Evolutionary conservation across 768 basidiomycete genomes (phyloP).

Genomic region (Xerocomus brunneocitrinus): DNA sequence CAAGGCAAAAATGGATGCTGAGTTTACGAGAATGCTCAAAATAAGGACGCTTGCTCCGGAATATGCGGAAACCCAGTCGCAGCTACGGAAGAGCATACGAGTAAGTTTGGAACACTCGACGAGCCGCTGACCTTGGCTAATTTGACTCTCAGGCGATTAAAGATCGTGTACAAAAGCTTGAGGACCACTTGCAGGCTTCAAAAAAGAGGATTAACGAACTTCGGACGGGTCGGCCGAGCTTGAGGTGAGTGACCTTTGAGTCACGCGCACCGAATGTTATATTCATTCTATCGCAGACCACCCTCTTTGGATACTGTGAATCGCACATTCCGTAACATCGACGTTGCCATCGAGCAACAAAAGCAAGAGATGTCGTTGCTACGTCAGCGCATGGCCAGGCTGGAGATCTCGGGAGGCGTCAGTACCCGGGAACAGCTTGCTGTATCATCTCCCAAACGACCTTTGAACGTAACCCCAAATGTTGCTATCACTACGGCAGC

Average conservation of each 20-base stretch:
- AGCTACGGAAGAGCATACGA: constrained; percentile 65
- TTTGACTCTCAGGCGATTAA: constrained; percentile 49
- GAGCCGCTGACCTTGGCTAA: constrained; percentile 5
- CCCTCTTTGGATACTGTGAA: constrained; percentile 82
- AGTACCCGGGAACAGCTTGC: constrained; percentile 39
- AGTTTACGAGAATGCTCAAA: constrained; percentile 72
- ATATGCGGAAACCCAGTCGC: constrained; percentile 76
- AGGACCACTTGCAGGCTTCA: constrained; percentile 61
- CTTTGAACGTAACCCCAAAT: constrained; percentile 51
- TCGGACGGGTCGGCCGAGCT: constrained; percentile 53
- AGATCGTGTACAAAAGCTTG: constrained; percentile 74
- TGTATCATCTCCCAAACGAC: constrained; percentile 35
- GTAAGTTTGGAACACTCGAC: constrained; percentile 38
- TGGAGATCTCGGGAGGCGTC: constrained; percentile 36
- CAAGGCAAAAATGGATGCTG: constrained; percentile 71
- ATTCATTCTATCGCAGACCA: constrained; percentile 44
- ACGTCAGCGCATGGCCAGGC: constrained; percentile 46
- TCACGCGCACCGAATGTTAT: background rate
- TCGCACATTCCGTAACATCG: constrained; percentile 82
- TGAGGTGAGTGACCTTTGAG: constrained; percentile 47
- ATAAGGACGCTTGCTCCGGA: constrained; percentile 83
- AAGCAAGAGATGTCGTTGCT: constrained; percentile 49
- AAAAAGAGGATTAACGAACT: constrained; percentile 66
- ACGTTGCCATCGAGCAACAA: constrained; percentile 63
- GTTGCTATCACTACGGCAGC: constrained; percentile 74